Base-by-base conservation (phyloP, 208 protist species). In the Trypanosoma caninum region DNA sequence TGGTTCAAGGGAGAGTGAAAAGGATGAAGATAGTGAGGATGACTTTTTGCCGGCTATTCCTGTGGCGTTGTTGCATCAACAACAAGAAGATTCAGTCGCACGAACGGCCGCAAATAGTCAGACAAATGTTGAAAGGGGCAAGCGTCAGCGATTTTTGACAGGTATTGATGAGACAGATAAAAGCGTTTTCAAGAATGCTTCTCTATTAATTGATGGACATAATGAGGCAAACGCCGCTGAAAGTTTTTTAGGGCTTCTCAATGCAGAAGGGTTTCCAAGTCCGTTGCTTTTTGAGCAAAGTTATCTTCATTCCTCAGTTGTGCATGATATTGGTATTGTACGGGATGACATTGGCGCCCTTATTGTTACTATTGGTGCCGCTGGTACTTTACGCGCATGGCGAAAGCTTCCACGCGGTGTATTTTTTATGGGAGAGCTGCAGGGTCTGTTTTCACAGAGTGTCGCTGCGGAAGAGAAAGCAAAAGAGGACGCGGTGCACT, bases 321-420 rank as follows among this genome's bases (percentile, higher is more conserved):
- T 90, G 20, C 66, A 79, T 18, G 83, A 86, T 56, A 52, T 84
- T 30, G 72, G 52, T 35, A 55, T 80, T 11, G 57, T 82, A 33
- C 33, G 68, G 25, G 84, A 91, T 59, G 54, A 74, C 0, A 69
- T 84, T 25, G 80, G 80, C 16, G 72, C 66, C 13, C 53, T 91
- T 23, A 54, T 88, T 50, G 58, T 67, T 37, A 84, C 73, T 2
- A 40, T 91, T 2, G 84, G 86, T 65, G 61, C 54, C 4, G 30
- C 37, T 34, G 84, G 84, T 27, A 68, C 70, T 18, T 45, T 88
- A 42, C 78, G 84, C 16, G 55, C 84, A 31, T 86, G 78, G 84
- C 77, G 84, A 33, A 91, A 85, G 69, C 74, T 91, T 28, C 80
- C 84, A 8, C 75, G 76, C 46, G 74, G 76, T 41, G 44, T 91